A percentile compares a stretch with the other conserved stretches of the same genome.
These are phyloP conservation scores for Botrytis cinerea DNA, from an alignment of 2,329 filamentous ascomycete species.

Conservation along the genomic window DNA sequence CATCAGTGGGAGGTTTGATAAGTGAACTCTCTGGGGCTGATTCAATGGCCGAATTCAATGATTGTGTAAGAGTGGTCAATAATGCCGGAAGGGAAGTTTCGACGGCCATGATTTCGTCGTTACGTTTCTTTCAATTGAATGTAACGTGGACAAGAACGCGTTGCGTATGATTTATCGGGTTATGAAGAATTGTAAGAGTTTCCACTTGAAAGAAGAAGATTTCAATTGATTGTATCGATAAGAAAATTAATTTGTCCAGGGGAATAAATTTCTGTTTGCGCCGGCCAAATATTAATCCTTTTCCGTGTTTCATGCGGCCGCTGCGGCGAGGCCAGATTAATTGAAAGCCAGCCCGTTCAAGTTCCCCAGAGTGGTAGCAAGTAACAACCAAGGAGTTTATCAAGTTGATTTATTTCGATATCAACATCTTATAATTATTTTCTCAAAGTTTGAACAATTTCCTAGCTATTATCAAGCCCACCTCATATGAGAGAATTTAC, in stretches of 20 bases:
- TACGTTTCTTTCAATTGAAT: not conserved
- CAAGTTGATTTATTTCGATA: slow-evolving; percentile 8
- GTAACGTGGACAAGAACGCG: not conserved
- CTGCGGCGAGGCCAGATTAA: slow-evolving; percentile 13
- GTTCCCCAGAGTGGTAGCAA: not conserved
- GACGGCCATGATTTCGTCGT: slow-evolving; percentile 48
- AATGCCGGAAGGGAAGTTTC: slow-evolving; percentile 52
- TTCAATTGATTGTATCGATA: slow-evolving; percentile 17
- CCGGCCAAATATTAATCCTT: slow-evolving; percentile 28
- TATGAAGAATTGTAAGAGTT: not conserved
- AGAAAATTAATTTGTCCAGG: not conserved
- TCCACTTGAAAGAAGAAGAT: not conserved
- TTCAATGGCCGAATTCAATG: slow-evolving; percentile 61
- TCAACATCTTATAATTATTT: not conserved
- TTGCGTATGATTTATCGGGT: not conserved
- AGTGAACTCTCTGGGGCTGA: slow-evolving; percentile 62
- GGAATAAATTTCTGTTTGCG: slow-evolving; percentile 23
- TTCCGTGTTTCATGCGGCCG: slow-evolving; percentile 16
- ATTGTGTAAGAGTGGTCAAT: slow-evolving; percentile 58
- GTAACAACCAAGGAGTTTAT: not conserved
- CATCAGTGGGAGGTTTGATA: slow-evolving; percentile 75
- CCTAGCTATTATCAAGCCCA: not conserved
- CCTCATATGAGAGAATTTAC: slow-evolving; percentile 13
- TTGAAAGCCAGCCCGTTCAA: slow-evolving; percentile 12
- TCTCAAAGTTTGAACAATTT: not conserved